phyloP scores from a whole-genome alignment of 495 filamentous ascomycete species.

The Aspergillus leporis region DNA sequence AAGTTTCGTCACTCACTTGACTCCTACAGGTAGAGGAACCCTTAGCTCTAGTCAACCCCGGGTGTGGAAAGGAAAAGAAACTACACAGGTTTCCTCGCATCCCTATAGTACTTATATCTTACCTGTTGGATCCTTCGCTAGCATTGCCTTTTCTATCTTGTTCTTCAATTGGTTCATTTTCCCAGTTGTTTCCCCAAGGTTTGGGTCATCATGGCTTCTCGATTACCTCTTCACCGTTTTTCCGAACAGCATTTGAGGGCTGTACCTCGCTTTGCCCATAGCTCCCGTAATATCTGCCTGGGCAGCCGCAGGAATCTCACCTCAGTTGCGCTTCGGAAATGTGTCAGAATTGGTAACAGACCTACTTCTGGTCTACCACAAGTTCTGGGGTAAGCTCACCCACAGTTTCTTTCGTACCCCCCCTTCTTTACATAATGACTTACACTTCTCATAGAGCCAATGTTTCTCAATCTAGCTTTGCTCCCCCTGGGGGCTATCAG shows the following conservation, averaged over 20 bases:
- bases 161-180: background rate
- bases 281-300: constrained; percentile 13
- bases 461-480: constrained; percentile 29
- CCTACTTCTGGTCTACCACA: constrained; percentile 32
- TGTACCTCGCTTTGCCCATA: constrained; percentile 30
- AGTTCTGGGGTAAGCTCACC: constrained; percentile 29
- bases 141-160: background rate
- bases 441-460: constrained; percentile 22
- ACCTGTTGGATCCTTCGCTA: too few species aligned
- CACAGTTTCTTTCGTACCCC: background rate
- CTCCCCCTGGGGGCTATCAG: constrained; percentile 35
- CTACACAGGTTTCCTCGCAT: background rate
- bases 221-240: constrained; percentile 41
- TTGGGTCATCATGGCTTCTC: constrained; percentile 40
- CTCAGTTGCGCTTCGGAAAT: constrained; percentile 13
- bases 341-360: background rate
- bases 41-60: background rate
- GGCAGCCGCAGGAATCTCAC: constrained; percentile 19
- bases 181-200: constrained; percentile 1
- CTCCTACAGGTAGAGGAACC: background rate
- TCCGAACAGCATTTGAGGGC: constrained; percentile 35
- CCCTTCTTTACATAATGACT: background rate
- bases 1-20: constrained; percentile 19
- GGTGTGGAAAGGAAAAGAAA: background rate
- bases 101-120: background rate